A percentile compares a stretch with the other conserved stretches of the same genome.
Evolutionary conservation across 371 early-diverging fungal genomes (phyloP).

Genomic region (Dinochytrium kinnereticum): DNA sequence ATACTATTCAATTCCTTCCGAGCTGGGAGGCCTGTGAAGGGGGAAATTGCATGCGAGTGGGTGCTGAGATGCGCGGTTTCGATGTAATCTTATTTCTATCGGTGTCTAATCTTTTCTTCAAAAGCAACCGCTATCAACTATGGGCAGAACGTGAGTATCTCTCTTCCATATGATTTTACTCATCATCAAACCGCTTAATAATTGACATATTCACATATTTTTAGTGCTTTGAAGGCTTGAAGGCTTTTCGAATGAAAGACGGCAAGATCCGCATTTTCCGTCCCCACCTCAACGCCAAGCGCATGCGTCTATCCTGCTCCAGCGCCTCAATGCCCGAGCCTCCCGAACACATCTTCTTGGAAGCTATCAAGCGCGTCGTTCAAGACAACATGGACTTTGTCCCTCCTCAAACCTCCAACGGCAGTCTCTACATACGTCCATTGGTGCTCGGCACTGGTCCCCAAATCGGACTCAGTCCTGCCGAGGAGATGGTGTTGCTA

Average conservation of each 20-base stretch:
- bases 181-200: not conserved
- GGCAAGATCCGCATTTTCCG: constrained; percentile 71
- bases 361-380: constrained; percentile 64
- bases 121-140: constrained; percentile 33
- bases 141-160: constrained; percentile 29
- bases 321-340: constrained; percentile 68
- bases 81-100: not conserved
- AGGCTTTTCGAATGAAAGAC: constrained; percentile 77
- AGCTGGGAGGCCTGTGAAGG: not conserved
- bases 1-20: not conserved
- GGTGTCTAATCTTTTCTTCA: not conserved
- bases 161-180: not conserved
- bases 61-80: not conserved
- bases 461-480: constrained; percentile 68
- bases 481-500: constrained; percentile 70
- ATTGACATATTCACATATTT: not conserved
- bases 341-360: constrained; percentile 70
- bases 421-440: constrained; percentile 69
- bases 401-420: constrained; percentile 68
- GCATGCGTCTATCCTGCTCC: constrained; percentile 65
- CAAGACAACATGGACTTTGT: constrained; percentile 73
- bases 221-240: constrained; percentile 82
- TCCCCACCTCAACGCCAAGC: constrained; percentile 72
- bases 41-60: not conserved
- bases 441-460: constrained; percentile 76